Evolutionary conservation across 2,329 filamentous ascomycete species (phyloP).

Genomic region (Pestalotiopsis sp.): DNA sequence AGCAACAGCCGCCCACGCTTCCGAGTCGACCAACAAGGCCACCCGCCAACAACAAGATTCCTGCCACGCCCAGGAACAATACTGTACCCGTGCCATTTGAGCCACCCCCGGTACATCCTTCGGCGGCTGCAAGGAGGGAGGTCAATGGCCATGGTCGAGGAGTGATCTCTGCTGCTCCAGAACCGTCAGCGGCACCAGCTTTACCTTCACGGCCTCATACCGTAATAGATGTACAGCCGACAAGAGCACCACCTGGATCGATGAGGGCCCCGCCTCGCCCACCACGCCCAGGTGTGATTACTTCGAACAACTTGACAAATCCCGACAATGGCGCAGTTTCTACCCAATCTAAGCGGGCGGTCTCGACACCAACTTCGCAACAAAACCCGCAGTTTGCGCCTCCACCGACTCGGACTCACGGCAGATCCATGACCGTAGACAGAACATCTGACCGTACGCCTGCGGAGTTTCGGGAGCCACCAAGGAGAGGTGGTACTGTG

Average conservation of each 20-base stretch:
- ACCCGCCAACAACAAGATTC: conserved; percentile 21
- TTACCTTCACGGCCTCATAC: conserved; percentile 50
- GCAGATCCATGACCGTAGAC: conserved; percentile 52
- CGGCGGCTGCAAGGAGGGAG: conserved; percentile 42
- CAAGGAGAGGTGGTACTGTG: conserved; percentile 21
- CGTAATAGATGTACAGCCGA: conserved; percentile 31
- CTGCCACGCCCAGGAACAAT: conserved; percentile 27
- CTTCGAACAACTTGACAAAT: conserved; percentile 15
- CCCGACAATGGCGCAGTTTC: conserved; percentile 37
- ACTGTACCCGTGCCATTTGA: conserved; percentile 43
- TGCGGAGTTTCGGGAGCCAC: conserved; percentile 36
- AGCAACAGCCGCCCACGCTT: conserved; percentile 51
- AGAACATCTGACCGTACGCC: conserved; percentile 38
- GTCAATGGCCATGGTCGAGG: conserved; percentile 43
- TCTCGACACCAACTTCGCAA: conserved; percentile 41
- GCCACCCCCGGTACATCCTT: conserved; percentile 53
- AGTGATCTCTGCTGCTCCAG: conserved; percentile 37
- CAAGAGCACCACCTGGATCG: conserved; percentile 25
- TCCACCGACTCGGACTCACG: conserved; percentile 42
- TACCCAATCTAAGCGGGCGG: neutral
- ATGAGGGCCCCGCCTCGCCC: conserved; percentile 46
- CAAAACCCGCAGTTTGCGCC: conserved; percentile 43
- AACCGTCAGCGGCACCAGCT: conserved; percentile 49
- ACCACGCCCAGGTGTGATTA: conserved; percentile 33
- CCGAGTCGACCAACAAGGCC: conserved; percentile 47